phyloP scores from a whole-genome alignment of 257 asterid species.

The Solanum pimpinellifolium region DNA sequence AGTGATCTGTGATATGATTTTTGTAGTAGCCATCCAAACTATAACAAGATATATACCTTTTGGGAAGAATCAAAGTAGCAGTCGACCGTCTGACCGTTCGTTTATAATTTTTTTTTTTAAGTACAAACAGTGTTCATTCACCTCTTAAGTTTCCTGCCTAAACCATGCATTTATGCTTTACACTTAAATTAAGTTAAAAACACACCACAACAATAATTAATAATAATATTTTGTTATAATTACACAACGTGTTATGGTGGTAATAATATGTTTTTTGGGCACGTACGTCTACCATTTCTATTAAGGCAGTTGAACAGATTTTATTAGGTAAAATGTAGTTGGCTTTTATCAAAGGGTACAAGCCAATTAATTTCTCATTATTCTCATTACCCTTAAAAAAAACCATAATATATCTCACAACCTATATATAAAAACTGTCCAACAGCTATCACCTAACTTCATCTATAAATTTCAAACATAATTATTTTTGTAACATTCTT shows the following conservation, averaged over 20 bases:
- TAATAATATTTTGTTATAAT: background rate
- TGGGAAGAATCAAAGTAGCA: too few species aligned
- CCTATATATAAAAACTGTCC: slow-evolving; percentile 1
- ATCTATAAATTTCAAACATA: slow-evolving; percentile 2
- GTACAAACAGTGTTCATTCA: background rate
- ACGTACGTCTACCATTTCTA: slow-evolving; percentile 8
- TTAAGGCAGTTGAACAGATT: slow-evolving; percentile 37
- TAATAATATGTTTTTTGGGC: slow-evolving; percentile 3
- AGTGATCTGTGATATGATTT: too few species aligned
- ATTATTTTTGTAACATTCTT: slow-evolving; percentile 5
- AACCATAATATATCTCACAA: background rate
- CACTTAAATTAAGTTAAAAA: background rate
- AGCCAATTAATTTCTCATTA: background rate
- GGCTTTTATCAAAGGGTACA: slow-evolving; percentile 14
- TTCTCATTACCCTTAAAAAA: background rate
- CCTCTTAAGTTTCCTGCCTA: background rate
- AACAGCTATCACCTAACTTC: slow-evolving; percentile 22
- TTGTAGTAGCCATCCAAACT: too few species aligned
- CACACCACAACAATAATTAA: background rate
- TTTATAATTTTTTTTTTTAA: too few species aligned
- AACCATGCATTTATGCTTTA: background rate
- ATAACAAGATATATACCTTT: too few species aligned
- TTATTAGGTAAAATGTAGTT: slow-evolving; percentile 26
- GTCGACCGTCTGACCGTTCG: too few species aligned
- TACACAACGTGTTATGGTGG: background rate